These are phyloP conservation scores for Metarhizium robertsii DNA, from an alignment of 2,329 filamentous ascomycete species.

Conservation along the genomic window DNA sequence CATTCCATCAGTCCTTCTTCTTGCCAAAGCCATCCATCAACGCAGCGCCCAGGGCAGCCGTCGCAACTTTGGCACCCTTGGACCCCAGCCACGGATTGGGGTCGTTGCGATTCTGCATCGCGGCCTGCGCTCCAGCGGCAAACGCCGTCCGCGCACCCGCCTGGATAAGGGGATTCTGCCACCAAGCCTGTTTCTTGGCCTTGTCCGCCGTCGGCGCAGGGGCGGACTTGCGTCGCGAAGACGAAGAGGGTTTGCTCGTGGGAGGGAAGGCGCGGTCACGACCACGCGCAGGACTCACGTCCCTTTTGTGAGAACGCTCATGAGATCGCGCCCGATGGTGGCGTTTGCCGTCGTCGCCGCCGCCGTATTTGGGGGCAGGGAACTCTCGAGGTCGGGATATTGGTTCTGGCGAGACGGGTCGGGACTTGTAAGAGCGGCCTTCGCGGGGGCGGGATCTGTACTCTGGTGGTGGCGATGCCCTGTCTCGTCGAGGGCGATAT, in stretches of 20 bases:
- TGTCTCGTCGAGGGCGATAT: conserved; percentile 11
- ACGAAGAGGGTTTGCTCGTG: conserved; percentile 8
- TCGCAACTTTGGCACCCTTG: conserved; percentile 39
- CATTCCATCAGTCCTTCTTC: conserved; percentile 14
- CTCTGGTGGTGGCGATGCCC: conserved; percentile 10
- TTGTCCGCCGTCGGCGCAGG: conserved; percentile 12
- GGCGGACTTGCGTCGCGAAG: conserved; percentile 8
- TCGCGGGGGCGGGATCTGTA: conserved; percentile 10
- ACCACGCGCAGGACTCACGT: conserved; percentile 13
- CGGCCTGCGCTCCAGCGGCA: conserved; percentile 38
- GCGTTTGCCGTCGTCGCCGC: conserved; percentile 11
- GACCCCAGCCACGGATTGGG: conserved; percentile 36
- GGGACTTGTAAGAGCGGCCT: not conserved
- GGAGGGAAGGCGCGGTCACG: conserved; percentile 7
- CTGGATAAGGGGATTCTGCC: conserved; percentile 27
- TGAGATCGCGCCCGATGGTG: conserved; percentile 15
- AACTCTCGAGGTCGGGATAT: conserved; percentile 1
- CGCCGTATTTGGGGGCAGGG: conserved; percentile 8
- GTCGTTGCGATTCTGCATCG: conserved; percentile 35
- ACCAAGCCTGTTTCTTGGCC: conserved; percentile 20
- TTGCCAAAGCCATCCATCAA: conserved; percentile 37
- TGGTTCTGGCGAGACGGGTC: conserved; percentile 6
- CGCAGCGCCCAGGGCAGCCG: conserved; percentile 38
- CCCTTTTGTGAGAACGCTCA: conserved; percentile 11
- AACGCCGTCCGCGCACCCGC: conserved; percentile 37